These are phyloP conservation scores for Crithidia mellificae DNA, from an alignment of 208 protist genomes.

Conservation along the genomic window DNA sequence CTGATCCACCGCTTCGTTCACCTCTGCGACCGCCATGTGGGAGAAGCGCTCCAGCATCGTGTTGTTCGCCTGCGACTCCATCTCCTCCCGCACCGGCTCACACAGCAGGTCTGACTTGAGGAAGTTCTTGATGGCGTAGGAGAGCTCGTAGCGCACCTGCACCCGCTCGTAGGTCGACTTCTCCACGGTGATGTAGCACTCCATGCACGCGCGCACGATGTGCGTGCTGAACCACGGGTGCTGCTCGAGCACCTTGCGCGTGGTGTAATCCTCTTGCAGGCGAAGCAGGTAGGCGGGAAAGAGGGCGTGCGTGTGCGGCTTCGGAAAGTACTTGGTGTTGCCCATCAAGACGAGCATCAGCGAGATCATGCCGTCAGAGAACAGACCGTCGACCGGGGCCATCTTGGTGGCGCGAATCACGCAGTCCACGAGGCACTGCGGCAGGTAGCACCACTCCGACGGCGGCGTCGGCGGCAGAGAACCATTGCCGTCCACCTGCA, in stretches of 20 bases:
- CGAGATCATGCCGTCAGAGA: constrained; percentile 67
- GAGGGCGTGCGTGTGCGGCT: constrained; percentile 88
- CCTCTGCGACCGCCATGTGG: constrained; percentile 88
- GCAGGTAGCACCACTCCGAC: constrained; percentile 75
- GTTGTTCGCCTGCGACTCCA: constrained; percentile 61
- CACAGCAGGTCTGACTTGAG: constrained; percentile 70
- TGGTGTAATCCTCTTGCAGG: constrained; percentile 55
- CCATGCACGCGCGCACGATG: constrained; percentile 81
- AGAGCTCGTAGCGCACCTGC: constrained; percentile 84
- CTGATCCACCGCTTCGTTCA: constrained; percentile 85
- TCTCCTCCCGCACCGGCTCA: constrained; percentile 71
- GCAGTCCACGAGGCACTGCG: constrained; percentile 82
- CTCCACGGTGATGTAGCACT: constrained; percentile 91
- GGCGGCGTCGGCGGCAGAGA: constrained; percentile 52
- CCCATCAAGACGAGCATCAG: constrained; percentile 92
- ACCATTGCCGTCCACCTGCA: constrained; percentile 54
- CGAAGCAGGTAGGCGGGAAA: constrained; percentile 72
- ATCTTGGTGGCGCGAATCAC: constrained; percentile 71
- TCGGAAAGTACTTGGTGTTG: constrained; percentile 88
- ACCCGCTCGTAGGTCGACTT: constrained; percentile 86
- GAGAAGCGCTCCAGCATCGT: constrained; percentile 85
- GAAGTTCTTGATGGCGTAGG: constrained; percentile 74
- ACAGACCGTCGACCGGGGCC: constrained; percentile 53
- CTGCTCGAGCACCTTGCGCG: constrained; percentile 54
- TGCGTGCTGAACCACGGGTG: constrained; percentile 82